Conservation (phyloP, 2,329 filamentous ascomycete genomes). For the Trematosphaeria pertusa region DNA sequence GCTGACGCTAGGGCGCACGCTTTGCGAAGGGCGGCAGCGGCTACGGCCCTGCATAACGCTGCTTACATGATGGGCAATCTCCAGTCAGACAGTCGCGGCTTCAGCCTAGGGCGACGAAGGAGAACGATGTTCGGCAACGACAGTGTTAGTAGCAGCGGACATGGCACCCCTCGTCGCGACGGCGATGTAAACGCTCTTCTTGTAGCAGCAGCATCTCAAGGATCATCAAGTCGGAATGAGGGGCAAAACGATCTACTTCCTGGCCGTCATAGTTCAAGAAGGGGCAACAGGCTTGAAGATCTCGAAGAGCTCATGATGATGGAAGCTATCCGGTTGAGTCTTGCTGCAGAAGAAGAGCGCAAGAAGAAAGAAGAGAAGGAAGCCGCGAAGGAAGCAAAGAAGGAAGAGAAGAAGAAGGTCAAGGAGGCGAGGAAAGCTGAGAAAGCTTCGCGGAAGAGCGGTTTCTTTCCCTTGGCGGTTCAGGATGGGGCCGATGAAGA, state of each 20-base stretch:
- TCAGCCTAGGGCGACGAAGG: constrained; percentile 55
- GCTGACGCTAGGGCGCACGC: constrained; percentile 84
- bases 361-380: constrained; percentile 85
- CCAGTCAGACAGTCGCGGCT: constrained; percentile 57
- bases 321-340: constrained; percentile 88
- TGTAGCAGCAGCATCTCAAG: constrained; percentile 27
- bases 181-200: constrained; percentile 39
- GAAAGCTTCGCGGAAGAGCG: constrained; percentile 71
- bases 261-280: constrained; percentile 60
- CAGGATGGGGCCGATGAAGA: constrained; percentile 54
- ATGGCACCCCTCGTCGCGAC: constrained; percentile 52
- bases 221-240: constrained; percentile 41
- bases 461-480: constrained; percentile 61
- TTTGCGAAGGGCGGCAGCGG: constrained; percentile 85
- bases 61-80: constrained; percentile 81
- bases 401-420: constrained; percentile 77
- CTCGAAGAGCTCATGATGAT: constrained; percentile 99
- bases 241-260: constrained; percentile 45
- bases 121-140: constrained; percentile 60
- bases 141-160: constrained; percentile 53
- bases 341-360: constrained; percentile 94
- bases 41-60: constrained; percentile 91
- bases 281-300: constrained; percentile 75
- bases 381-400: constrained; percentile 81
- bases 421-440: constrained; percentile 70